Percentiles rank a stretch among this genome's conserved stretches.
phyloP scores from a whole-genome alignment of 2,329 filamentous ascomycete genomes.

The Corynespora cassiicola region DNA sequence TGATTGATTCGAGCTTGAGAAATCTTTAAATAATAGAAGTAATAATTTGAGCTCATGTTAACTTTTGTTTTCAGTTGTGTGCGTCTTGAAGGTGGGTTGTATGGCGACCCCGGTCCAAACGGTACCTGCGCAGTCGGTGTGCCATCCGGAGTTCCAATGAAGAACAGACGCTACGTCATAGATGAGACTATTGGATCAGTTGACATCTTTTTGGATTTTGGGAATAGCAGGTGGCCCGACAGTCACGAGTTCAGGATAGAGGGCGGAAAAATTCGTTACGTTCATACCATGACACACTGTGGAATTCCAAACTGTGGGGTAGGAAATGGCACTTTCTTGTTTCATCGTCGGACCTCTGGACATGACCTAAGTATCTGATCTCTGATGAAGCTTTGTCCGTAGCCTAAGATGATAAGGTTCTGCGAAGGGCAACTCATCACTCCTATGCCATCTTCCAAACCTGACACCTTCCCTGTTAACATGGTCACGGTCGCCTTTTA shows the following conservation, averaged over 20 bases:
- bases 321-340: constrained; percentile 5
- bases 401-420: no score
- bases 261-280: constrained; percentile 28
- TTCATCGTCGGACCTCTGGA: no score
- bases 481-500: no score
- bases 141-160: constrained; percentile 27
- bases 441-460: no score
- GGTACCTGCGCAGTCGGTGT: constrained; percentile 28
- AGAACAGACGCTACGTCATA: constrained; percentile 30
- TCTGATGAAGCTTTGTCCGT: no score
- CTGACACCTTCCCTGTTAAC: no score
- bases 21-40: no score
- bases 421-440: no score
- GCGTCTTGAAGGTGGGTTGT: constrained; percentile 31
- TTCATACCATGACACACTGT: constrained; percentile 36
- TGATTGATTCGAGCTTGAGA: no score
- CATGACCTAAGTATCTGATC: no score
- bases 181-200: constrained; percentile 30
- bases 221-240: constrained; percentile 27
- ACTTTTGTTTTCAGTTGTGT: no score
- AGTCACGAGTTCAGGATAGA: constrained; percentile 33
- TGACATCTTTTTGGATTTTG: constrained; percentile 32
- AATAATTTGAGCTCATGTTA: no score
- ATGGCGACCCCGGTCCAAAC: constrained; percentile 27
- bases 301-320: constrained; percentile 28